phyloP scores from a whole-genome alignment of 352 stramenopile species.

The Pythium dissotocum region DNA sequence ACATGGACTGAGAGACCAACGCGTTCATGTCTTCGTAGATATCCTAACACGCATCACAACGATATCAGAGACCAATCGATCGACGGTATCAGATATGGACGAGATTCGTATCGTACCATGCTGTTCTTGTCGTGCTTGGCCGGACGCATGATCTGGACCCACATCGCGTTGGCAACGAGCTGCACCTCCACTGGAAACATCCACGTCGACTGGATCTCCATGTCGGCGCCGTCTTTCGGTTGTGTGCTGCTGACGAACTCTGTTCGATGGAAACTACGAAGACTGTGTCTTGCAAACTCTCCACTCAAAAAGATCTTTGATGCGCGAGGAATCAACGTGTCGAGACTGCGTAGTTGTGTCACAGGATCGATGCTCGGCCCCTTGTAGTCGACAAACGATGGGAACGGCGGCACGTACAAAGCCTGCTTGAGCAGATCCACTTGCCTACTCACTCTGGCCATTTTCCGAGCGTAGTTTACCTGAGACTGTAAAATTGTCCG shows the following conservation, averaged over 20 bases:
- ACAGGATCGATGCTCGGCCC: background rate
- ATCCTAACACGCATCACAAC: background rate
- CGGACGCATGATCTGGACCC: background rate
- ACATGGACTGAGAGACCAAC: background rate
- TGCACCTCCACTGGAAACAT: background rate
- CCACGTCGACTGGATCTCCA: background rate
- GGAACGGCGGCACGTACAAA: background rate
- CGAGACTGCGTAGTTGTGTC: background rate
- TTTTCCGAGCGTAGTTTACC: background rate
- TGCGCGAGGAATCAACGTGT: background rate
- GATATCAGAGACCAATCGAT: background rate
- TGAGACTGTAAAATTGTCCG: background rate
- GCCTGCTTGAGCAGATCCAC: background rate
- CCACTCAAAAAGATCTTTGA: background rate
- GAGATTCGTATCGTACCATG: background rate
- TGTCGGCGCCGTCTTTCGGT: background rate
- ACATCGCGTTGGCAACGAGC: background rate
- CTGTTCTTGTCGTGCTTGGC: background rate
- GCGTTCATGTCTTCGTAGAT: background rate
- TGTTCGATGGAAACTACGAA: background rate
- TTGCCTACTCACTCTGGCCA: background rate
- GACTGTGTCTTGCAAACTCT: background rate
- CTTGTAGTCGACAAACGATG: background rate
- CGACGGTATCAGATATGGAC: too few species aligned
- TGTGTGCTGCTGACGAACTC: background rate